These are phyloP conservation scores for Blastomyces silverae DNA, from an alignment of 2,329 filamentous ascomycete genomes.

Conservation along the genomic window DNA sequence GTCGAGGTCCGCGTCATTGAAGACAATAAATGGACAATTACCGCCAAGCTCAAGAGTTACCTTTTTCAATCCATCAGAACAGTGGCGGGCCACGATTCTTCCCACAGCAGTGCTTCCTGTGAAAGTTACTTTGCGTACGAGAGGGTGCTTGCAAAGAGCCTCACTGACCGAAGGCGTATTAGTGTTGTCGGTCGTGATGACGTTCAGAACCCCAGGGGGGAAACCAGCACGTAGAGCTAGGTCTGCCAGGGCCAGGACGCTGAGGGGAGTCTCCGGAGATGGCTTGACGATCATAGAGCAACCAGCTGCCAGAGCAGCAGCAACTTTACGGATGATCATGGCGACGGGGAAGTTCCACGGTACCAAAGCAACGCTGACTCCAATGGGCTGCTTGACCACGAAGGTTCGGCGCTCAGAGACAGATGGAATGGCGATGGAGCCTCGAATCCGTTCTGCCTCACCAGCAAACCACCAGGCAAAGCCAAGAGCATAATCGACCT, in stretches of 20 bases:
- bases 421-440: background rate
- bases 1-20: conserved; percentile 37
- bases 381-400: conserved; percentile 1
- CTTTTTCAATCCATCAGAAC: conserved; percentile 34
- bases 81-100: conserved; percentile 28
- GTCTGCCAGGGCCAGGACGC: conserved; percentile 55
- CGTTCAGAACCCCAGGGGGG: conserved; percentile 57
- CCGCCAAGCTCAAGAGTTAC: conserved; percentile 41
- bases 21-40: conserved; percentile 36
- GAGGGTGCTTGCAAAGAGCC: conserved; percentile 36
- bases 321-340: conserved; percentile 24
- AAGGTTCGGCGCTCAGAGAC: conserved; percentile 1
- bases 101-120: conserved; percentile 30
- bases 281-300: conserved; percentile 38
- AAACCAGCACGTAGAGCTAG: conserved; percentile 19
- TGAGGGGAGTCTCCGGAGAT: conserved; percentile 79
- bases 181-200: conserved; percentile 60
- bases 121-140: conserved; percentile 67
- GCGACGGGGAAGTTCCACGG: conserved; percentile 1
- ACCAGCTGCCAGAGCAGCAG: conserved; percentile 27
- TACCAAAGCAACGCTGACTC: background rate
- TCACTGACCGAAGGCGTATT: conserved; percentile 50
- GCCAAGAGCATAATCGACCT: conserved; percentile 1
- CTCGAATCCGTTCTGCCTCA: background rate
- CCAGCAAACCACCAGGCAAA: conserved; percentile 6